Conservation (phyloP, 1,139 yeast species). For the Sugiyamaella paludigena region DNA sequence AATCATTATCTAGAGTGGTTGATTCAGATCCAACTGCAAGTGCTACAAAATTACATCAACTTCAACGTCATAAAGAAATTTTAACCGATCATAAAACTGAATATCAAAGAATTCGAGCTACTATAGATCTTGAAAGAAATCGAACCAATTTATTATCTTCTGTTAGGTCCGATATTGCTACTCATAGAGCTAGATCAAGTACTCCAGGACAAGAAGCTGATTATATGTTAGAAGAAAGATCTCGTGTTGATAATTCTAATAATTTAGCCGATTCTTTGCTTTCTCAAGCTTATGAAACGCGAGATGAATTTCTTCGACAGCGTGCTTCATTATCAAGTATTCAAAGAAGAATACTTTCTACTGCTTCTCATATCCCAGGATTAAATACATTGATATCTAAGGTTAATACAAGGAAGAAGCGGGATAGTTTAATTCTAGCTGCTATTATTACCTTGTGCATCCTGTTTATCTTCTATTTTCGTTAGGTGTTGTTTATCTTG, state of each 20-base stretch:
- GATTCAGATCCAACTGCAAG: slow-evolving; percentile 62
- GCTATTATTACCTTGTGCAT: slow-evolving; percentile 70
- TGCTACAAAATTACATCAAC: slow-evolving; percentile 74
- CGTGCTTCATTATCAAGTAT: slow-evolving; percentile 62
- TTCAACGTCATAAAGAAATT: slow-evolving; percentile 77
- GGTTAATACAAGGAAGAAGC: slow-evolving; percentile 82
- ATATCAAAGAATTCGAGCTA: slow-evolving; percentile 55
- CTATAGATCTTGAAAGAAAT: slow-evolving; percentile 72
- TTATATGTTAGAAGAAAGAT: slow-evolving; percentile 74
- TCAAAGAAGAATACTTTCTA: slow-evolving; percentile 58
- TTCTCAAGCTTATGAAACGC: slow-evolving; percentile 80
- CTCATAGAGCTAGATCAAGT: slow-evolving; percentile 48
- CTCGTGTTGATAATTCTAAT: slow-evolving; percentile 71
- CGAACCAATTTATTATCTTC: slow-evolving; percentile 68
- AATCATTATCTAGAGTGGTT: slow-evolving; percentile 44
- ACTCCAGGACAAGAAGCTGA: slow-evolving; percentile 42
- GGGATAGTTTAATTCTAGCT: slow-evolving; percentile 86
- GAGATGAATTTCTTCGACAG: slow-evolving; percentile 80
- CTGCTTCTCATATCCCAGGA: slow-evolving; percentile 76
- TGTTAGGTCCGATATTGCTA: slow-evolving; percentile 74
- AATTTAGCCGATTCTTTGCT: slow-evolving; percentile 74
- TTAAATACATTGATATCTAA: slow-evolving; percentile 69
- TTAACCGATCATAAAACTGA: slow-evolving; percentile 67
- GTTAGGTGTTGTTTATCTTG: slow-evolving; percentile 27
- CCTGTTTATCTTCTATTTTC: slow-evolving; percentile 58